phyloP scores from a whole-genome alignment of 768 basidiomycete genomes.

The Rickenella mellea region DNA sequence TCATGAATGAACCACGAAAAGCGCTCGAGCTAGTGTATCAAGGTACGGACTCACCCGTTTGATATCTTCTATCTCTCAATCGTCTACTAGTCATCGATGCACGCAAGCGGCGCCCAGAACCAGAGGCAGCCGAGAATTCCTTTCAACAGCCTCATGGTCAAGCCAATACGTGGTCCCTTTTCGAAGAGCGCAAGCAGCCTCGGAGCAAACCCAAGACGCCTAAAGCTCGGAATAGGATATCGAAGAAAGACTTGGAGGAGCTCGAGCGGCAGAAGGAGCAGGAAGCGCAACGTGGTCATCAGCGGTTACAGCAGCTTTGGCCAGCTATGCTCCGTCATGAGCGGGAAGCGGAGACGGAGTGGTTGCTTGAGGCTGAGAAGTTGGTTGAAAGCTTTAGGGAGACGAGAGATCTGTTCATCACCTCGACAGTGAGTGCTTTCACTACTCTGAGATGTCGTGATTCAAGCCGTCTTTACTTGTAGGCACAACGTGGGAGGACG shows the following conservation, averaged over 20 bases:
- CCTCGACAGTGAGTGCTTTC: constrained; percentile 50
- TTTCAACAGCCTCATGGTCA: constrained; percentile 38
- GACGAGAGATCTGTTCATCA: constrained; percentile 75
- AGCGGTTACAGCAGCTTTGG: constrained; percentile 55
- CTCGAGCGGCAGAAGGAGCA: constrained; percentile 60
- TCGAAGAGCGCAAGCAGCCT: background rate
- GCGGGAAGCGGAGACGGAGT: constrained; percentile 51
- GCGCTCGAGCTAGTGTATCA: constrained; percentile 79
- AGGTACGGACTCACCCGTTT: constrained; percentile 34
- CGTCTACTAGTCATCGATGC: constrained; percentile 25
- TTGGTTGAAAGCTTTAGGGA: constrained; percentile 85
- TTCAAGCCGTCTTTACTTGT: background rate
- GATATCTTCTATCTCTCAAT: background rate
- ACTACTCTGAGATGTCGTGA: background rate
- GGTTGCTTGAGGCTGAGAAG: constrained; percentile 78
- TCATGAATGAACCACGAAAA: constrained; percentile 65
- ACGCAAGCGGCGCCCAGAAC: constrained; percentile 11
- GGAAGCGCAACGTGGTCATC: constrained; percentile 51
- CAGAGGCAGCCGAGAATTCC: constrained; percentile 39
- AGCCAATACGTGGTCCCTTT: constrained; percentile 19
- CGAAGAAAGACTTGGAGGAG: constrained; percentile 47
- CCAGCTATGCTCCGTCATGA: constrained; percentile 34
- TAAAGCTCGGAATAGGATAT: constrained; percentile 38
- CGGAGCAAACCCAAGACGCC: constrained; percentile 27
- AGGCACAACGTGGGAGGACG: constrained; percentile 15